Base-by-base conservation (phyloP, 441 rosid species). In the Euphorbia celastroides region DNA sequence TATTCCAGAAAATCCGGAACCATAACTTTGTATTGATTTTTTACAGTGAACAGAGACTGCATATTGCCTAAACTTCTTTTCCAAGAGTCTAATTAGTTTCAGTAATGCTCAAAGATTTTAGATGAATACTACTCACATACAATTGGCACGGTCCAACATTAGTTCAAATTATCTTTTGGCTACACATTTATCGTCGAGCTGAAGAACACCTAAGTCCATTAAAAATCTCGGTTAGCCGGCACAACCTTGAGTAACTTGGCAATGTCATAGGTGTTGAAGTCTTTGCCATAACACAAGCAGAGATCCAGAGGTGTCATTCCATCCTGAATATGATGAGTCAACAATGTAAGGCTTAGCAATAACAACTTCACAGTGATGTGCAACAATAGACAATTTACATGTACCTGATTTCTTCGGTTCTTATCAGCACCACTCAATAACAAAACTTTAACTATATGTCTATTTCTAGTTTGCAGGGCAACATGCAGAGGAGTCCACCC, bases 401-500 rank as follows among this genome's bases (percentile, higher is more conserved):
- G 75, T 78, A 93, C 98, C 89, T 82, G 84, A 72, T 72, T 90
- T 87, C 83, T 82, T 81, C 91, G 84, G 57, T 84, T 87, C 77
- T 79, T 87, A 73, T 93, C 97, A 23, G 94, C 94, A 48, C 94
- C 94, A 79, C 80, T 84, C 56, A 83, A 79, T 72, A 90, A 70
- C 75, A 93, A 70, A 78, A 88, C 70, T 80, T 93, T 90, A 20
- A 81, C 80, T 76, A 88, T 79, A 68, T 90, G 83, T 68, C 94
- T 78, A 59, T 85, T 88, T 69, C 98, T 85, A 76, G 88, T 87
- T 74, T 90, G 96, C 20, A 88, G 86, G 22, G 96, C 94, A 30
- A 93, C 72, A 62, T 88, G 98, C 81, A 93, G 75, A 1, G 96
- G 96, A 70, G 96, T 93, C 98, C 98, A 90, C 60, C 96, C 96